Conservation (phyloP, 441 rosid genomes). For the Pelargonium fulgidum region DNA sequence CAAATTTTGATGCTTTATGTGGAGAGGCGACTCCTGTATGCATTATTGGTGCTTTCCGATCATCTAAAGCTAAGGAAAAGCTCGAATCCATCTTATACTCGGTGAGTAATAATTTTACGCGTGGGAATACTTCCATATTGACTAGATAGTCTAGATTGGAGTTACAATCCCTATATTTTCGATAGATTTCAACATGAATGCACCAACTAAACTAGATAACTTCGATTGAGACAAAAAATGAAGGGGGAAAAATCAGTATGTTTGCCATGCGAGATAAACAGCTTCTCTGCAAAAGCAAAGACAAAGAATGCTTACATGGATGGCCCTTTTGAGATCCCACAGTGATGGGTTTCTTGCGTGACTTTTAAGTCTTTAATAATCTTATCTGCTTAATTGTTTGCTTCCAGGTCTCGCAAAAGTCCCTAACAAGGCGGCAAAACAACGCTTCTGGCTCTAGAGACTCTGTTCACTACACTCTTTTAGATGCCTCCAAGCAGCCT, state of each 20-base stretch:
- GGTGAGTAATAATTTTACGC: slow-evolving; percentile 34
- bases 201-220: not conserved
- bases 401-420: slow-evolving; percentile 65
- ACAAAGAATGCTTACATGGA: too few relatives aligned
- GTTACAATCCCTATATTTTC: not conserved
- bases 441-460: slow-evolving; percentile 34
- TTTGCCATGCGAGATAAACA: too few relatives aligned
- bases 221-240: too few relatives aligned
- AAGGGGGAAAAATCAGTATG: too few relatives aligned
- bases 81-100: slow-evolving; percentile 45
- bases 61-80: slow-evolving; percentile 48
- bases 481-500: slow-evolving; percentile 60
- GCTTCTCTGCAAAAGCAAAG: too few relatives aligned
- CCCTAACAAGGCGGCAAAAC: slow-evolving; percentile 55
- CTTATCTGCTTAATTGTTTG: slow-evolving; percentile 17
- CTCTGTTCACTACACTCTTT: slow-evolving; percentile 49
- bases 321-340: too few relatives aligned
- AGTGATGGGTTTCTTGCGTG: too few relatives aligned
- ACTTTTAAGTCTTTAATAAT: not conserved
- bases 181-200: too few relatives aligned
- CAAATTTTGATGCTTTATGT: slow-evolving; percentile 55
- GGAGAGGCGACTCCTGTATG: slow-evolving; percentile 69
- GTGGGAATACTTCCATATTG: not conserved
- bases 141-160: too few relatives aligned
- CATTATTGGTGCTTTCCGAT: slow-evolving; percentile 69